phyloP scores from a whole-genome alignment of 2,329 filamentous ascomycete species.

The Colletotrichum karsti region DNA sequence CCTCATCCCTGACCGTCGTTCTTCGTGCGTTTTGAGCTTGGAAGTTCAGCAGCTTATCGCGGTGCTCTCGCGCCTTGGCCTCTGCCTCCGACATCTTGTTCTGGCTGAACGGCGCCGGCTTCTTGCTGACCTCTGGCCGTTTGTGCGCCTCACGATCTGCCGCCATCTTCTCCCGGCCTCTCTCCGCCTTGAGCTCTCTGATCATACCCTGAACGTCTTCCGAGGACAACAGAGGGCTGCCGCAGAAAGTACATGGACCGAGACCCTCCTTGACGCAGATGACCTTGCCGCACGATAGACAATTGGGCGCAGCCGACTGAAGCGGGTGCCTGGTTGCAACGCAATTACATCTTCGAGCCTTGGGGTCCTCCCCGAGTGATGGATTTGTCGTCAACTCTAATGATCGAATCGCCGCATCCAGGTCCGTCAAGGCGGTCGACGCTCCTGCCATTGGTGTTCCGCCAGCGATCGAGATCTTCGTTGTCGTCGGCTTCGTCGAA shows the following conservation, averaged over 20 bases:
- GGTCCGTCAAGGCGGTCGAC: constrained; percentile 75
- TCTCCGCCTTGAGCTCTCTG: constrained; percentile 81
- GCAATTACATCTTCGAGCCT: constrained; percentile 81
- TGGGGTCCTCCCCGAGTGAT: constrained; percentile 64
- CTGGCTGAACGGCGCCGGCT: constrained; percentile 67
- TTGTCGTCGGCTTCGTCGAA: constrained; percentile 48
- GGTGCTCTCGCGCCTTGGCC: constrained; percentile 76
- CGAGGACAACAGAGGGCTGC: constrained; percentile 73
- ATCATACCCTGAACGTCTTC: constrained; percentile 88
- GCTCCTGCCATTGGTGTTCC: constrained; percentile 85
- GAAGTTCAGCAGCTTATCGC: constrained; percentile 82
- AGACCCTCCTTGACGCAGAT: constrained; percentile 94
- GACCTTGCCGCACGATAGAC: constrained; percentile 90
- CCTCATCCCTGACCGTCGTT: constrained; percentile 88
- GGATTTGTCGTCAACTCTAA: constrained; percentile 95
- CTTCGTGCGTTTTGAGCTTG: constrained; percentile 87
- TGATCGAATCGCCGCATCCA: constrained; percentile 84
- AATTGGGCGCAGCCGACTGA: constrained; percentile 92
- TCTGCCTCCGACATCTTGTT: constrained; percentile 65
- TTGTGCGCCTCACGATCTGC: constrained; percentile 78
- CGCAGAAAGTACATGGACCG: constrained; percentile 93
- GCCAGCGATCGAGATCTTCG: constrained; percentile 78
- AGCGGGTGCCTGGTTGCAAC: constrained; percentile 89
- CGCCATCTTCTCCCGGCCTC: constrained; percentile 86
- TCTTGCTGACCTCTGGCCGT: constrained; percentile 70